Conservation (phyloP, 371 early-diverging fungal species). For the Thermomucor indicae-seudaticae region DNA sequence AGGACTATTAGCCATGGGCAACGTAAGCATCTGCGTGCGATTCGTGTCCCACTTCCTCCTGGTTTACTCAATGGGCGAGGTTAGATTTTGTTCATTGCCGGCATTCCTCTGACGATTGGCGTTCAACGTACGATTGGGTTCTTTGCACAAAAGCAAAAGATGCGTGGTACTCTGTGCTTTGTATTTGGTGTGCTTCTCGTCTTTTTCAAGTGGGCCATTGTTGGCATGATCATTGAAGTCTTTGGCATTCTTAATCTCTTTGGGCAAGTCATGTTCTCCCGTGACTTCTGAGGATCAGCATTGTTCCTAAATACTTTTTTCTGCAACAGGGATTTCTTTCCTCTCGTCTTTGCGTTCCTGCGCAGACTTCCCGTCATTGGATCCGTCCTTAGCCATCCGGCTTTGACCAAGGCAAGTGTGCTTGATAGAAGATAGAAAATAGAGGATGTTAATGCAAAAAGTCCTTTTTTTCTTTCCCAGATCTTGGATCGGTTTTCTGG, state of each 20-base stretch:
- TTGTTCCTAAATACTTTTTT: neutral
- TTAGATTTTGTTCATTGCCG: constrained; percentile 82
- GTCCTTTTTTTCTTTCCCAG: too few species aligned
- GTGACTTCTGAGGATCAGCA: too few species aligned
- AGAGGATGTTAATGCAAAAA: too few species aligned
- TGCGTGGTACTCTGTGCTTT: constrained; percentile 82
- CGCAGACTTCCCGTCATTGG: constrained; percentile 82
- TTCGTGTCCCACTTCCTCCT: neutral
- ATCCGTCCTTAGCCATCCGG: constrained; percentile 44
- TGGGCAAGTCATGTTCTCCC: constrained; percentile 57
- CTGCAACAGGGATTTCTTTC: constrained; percentile 93
- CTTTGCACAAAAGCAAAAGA: constrained; percentile 70
- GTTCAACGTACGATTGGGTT: constrained; percentile 74
- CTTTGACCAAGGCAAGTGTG: constrained; percentile 4
- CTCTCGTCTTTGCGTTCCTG: constrained; percentile 77
- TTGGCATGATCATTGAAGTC: constrained; percentile 78
- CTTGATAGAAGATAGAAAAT: too few species aligned
- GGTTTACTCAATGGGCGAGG: neutral
- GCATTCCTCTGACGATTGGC: constrained; percentile 81
- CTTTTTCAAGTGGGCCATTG: constrained; percentile 74
- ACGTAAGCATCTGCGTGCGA: constrained; percentile 59
- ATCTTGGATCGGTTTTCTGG: too few species aligned
- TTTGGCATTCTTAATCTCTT: constrained; percentile 92
- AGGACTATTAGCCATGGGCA: constrained; percentile 89
- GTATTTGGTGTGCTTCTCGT: constrained; percentile 79